Evolutionary conservation across 208 protist species (phyloP), one percentile per base, ranked within the genome.

Genomic region (Trypanosoma mega): DNA sequence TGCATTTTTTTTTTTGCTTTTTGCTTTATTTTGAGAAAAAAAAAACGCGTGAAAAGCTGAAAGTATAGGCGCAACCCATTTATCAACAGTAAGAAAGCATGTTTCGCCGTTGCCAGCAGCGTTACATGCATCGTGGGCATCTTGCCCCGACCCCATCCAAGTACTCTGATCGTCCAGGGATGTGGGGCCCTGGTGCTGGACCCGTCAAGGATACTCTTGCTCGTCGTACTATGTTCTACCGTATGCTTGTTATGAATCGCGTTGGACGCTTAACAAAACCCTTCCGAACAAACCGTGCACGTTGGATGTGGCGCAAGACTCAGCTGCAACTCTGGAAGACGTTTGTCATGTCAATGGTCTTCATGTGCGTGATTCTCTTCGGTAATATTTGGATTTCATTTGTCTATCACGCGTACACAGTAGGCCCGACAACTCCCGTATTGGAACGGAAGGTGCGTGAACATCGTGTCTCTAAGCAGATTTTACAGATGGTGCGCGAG

Each of bases 401-500:
- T 63, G 87, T 92, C 20, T 93, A 95, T 51, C 82, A 92, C 56
- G 89, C 89, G n/a, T 95, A 95, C 77, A 86, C 85, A 0, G 83
- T 93, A 14, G 85, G 85, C 1, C 85, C 89, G 2, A 83, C 80
- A 26, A 95, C 89, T 1, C 89, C 89, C 1, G 85, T 95, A 37
- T 73, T 95, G 14, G 82, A 95, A 51, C 82, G 89, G n/a, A 92
- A 92, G 50, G 89, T 92, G 44, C 89, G 85, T 61, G 85, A 95
- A 60, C 89, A 95, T 54, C 82, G 89, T 26, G 83, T 95, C 9
- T 92, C 85, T 11, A 92, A 92, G 71, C 89, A 95, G 52, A 92
- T 95, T 75, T 76, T 95, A 74, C 83, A 90, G 50, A 95, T 95
- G 89, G 89, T 95, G 6, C 85, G 89, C 34, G 85, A 95, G 62